These are phyloP conservation scores for Naganishia albida DNA, from an alignment of 1,284 basidiomycete species.

Conservation along the genomic window DNA sequence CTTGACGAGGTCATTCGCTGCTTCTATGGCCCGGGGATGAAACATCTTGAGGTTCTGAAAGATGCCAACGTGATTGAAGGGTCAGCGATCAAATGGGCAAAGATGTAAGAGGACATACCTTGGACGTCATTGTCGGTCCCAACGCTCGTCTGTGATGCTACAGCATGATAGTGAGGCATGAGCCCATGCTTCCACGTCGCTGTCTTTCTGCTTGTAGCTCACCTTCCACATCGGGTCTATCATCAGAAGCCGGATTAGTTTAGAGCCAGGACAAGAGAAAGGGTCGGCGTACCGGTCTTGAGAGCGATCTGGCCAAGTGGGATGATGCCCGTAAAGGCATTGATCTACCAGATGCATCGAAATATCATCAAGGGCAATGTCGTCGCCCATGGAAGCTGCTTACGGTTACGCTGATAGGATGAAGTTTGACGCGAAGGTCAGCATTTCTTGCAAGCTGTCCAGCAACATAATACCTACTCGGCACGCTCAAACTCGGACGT, in stretches of 20 bases:
- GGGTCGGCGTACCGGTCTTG: slow-evolving; percentile 33
- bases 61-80: neutral
- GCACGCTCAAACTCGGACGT: slow-evolving; percentile 30
- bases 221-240: slow-evolving; percentile 32
- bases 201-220: neutral
- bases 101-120: slow-evolving; percentile 8
- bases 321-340: slow-evolving; percentile 37
- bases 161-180: neutral
- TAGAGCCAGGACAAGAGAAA: no score
- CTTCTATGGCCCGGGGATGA: slow-evolving; percentile 37
- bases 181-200: no score
- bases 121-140: slow-evolving; percentile 42
- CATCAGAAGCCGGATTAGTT: neutral
- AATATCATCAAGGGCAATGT: no score
- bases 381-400: neutral
- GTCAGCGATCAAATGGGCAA: neutral
- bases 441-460: neutral
- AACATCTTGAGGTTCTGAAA: slow-evolving; percentile 38
- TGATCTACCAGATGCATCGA: slow-evolving; percentile 19
- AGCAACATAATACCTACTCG: neutral
- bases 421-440: no score
- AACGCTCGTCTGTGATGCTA: slow-evolving; percentile 41
- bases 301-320: slow-evolving; percentile 39
- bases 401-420: slow-evolving; percentile 19
- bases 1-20: slow-evolving; percentile 36